Evolutionary conservation across 2,329 filamentous ascomycete genomes (phyloP).

Genomic region (Polytolypa hystricis): DNA sequence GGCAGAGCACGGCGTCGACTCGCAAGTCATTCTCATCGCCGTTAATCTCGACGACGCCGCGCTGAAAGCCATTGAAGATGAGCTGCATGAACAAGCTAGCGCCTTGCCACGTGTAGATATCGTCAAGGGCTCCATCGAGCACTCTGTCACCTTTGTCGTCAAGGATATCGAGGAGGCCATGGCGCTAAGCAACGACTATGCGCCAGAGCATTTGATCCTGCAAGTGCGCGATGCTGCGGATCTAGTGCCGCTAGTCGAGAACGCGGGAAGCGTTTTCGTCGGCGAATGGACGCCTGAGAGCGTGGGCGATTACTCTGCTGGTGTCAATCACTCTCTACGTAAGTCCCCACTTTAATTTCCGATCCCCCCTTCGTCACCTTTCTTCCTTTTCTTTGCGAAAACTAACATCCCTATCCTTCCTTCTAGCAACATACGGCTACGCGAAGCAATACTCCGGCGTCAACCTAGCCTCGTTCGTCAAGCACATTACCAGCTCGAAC

Average conservation of each 20-base stretch:
- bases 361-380: not conserved
- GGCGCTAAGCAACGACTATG: conserved; percentile 81
- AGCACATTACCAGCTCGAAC: conserved; percentile 93
- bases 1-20: conserved; percentile 93
- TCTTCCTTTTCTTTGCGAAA: not conserved
- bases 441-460: conserved; percentile 98
- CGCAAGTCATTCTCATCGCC: conserved; percentile 84
- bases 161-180: conserved; percentile 61
- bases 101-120: conserved; percentile 86
- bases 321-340: conserved; percentile 96
- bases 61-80: conserved; percentile 76
- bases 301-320: conserved; percentile 94
- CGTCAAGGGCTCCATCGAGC: conserved; percentile 76
- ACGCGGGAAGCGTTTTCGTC: conserved; percentile 92
- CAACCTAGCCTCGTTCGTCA: conserved; percentile 89
- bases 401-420: conserved; percentile 15
- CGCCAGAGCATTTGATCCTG: conserved; percentile 90
- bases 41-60: conserved; percentile 64
- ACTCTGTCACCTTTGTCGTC: conserved; percentile 79
- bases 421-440: conserved; percentile 83
- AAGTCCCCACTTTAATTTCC: conserved; percentile 39
- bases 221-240: conserved; percentile 69
- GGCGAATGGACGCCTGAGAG: conserved; percentile 95
- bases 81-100: conserved; percentile 77
- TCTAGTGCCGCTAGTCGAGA: conserved; percentile 68